Evolutionary conservation across 495 filamentous ascomycete genomes (phyloP).

Genomic region (Ascodesmis nigricans): DNA sequence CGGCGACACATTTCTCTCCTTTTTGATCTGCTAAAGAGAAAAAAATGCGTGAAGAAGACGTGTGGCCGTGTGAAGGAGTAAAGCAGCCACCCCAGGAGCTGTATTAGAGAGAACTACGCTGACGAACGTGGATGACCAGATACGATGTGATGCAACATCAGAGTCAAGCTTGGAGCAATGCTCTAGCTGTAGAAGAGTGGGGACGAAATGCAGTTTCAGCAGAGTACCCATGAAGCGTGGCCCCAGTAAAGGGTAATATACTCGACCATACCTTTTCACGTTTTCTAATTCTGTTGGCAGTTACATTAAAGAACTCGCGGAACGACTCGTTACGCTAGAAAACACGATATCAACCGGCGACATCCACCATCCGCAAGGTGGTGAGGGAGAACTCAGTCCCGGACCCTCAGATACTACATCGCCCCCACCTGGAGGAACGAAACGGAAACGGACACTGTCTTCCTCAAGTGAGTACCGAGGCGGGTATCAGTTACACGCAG

Average conservation of each 20-base stretch:
- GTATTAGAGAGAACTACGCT: neutral
- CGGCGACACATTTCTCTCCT: neutral
- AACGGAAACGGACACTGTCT: constrained; percentile 18
- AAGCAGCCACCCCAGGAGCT: neutral
- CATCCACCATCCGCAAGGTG: constrained; percentile 20
- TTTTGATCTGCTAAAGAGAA: too few species aligned
- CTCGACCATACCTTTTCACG: neutral
- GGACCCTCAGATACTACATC: constrained; percentile 22
- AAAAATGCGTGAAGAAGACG: too few species aligned
- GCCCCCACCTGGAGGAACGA: constrained; percentile 15
- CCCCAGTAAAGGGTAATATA: constrained; percentile 69
- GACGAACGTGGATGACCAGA: constrained; percentile 31
- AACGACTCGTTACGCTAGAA: constrained; percentile 67
- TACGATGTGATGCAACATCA: constrained; percentile 73
- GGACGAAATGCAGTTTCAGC: constrained; percentile 65
- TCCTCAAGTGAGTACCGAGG: constrained; percentile 21
- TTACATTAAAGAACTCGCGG: constrained; percentile 91
- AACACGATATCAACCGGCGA: constrained; percentile 23
- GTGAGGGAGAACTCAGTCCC: constrained; percentile 20
- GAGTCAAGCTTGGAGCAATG: constrained; percentile 62
- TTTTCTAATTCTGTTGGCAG: too few species aligned
- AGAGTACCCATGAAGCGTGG: constrained; percentile 86
- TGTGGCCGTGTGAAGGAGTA: constrained; percentile 6
- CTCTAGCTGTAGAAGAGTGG: constrained; percentile 62
- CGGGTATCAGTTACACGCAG: too few species aligned